These are phyloP conservation scores for Ostreobium quekettii DNA, from an alignment of 139 green algal species.

Conservation along the genomic window DNA sequence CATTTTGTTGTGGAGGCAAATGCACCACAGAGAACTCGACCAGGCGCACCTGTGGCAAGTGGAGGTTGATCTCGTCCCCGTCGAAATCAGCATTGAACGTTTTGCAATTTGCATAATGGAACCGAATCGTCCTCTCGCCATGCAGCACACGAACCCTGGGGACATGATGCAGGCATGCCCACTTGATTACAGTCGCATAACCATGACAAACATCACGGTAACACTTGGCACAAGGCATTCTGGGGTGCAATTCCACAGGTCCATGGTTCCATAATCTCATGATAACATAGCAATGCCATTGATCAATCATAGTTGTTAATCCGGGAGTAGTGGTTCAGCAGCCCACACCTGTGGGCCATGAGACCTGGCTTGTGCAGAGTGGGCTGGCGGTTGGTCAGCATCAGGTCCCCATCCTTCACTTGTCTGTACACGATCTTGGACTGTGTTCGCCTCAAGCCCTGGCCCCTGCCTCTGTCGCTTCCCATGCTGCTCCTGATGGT, in stretches of 20 bases:
- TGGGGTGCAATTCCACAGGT: no score
- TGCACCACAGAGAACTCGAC: neutral
- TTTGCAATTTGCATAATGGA: conserved; percentile 99
- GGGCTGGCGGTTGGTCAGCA: conserved; percentile 97
- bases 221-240: no score
- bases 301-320: neutral
- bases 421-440: conserved; percentile 83
- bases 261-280: no score
- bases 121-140: conserved; percentile 90
- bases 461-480: no score
- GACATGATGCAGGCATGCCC: neutral
- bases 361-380: conserved; percentile 95
- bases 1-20: neutral
- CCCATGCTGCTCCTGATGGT: no score
- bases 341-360: conserved; percentile 45
- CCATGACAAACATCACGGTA: neutral
- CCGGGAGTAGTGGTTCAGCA: neutral
- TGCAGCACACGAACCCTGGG: conserved; percentile 47
- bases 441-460: no score
- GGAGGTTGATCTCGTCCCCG: conserved; percentile 99
- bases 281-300: neutral
- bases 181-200: no score
- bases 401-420: conserved; percentile 83
- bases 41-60: conserved; percentile 74
- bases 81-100: conserved; percentile 98